Conservation (phyloP, 192 early-diverging fungal genomes). For the Tieghemiomyces parasiticus region DNA sequence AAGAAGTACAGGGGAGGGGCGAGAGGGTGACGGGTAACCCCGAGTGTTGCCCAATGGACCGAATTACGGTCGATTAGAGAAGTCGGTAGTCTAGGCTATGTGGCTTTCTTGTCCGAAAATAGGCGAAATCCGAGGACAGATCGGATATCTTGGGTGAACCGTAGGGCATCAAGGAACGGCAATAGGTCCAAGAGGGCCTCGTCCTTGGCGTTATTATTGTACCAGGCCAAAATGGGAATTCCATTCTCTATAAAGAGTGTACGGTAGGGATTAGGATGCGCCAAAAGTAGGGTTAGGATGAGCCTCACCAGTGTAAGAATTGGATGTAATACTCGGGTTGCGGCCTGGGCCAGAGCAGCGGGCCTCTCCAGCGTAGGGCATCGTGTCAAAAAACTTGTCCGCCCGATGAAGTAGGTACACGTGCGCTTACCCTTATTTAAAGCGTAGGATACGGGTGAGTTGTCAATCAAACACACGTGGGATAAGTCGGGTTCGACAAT, state of each 20-base stretch:
- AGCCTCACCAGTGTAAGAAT: neutral
- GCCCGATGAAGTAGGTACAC: no score
- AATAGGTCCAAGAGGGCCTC: slow-evolving; percentile 73
- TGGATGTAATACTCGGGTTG: neutral
- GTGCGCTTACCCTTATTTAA: slow-evolving; percentile 45
- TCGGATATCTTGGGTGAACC: slow-evolving; percentile 76
- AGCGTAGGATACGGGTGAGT: slow-evolving; percentile 62
- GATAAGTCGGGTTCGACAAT: slow-evolving; percentile 63
- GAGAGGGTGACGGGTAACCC: no score
- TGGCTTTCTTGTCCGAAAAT: neutral
- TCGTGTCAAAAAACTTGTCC: neutral
- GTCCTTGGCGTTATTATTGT: slow-evolving; percentile 48
- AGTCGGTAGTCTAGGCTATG: no score
- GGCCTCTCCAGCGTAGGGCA: neutral
- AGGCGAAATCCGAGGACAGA: slow-evolving; percentile 34
- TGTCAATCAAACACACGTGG: slow-evolving; percentile 71
- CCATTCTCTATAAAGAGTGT: slow-evolving; percentile 53
- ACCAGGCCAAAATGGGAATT: slow-evolving; percentile 81
- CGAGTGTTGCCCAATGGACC: no score
- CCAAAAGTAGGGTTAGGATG: neutral
- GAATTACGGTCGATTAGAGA: no score
- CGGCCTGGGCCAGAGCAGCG: neutral
- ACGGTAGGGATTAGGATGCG: neutral
- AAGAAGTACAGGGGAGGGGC: no score
- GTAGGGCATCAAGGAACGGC: slow-evolving; percentile 74